These are phyloP conservation scores for Heritiera littoralis DNA, from an alignment of 345 rosid genomes.

Conservation along the genomic window DNA sequence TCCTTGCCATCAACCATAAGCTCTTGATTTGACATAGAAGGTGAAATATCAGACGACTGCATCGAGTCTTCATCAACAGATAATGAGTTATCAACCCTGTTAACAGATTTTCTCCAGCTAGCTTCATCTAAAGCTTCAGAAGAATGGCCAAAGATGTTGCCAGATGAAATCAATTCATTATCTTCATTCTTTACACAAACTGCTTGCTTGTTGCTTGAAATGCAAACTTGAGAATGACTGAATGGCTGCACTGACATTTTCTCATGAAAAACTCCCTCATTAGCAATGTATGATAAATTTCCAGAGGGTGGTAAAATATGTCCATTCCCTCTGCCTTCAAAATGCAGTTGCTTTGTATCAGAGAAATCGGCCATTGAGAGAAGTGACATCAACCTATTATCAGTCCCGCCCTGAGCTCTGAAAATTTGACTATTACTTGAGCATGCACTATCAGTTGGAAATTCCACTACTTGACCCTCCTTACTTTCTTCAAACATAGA, in stretches of 20 bases:
- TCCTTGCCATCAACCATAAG: slow-evolving; percentile 23
- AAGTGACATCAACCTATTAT: slow-evolving; percentile 37
- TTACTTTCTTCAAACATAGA: slow-evolving; percentile 42
- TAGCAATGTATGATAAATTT: slow-evolving; percentile 33
- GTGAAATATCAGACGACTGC: slow-evolving; percentile 30
- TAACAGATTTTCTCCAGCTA: slow-evolving; percentile 20
- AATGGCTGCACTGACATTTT: slow-evolving; percentile 29
- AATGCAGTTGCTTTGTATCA: slow-evolving; percentile 33
- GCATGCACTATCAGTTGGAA: slow-evolving; percentile 42
- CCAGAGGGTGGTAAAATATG: slow-evolving; percentile 33
- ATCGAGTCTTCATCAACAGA: slow-evolving; percentile 37
- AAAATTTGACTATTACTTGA: slow-evolving; percentile 33
- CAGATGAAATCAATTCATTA: slow-evolving; percentile 27
- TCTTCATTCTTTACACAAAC: slow-evolving; percentile 31
- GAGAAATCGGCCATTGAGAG: slow-evolving; percentile 34
- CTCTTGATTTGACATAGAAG: slow-evolving; percentile 25
- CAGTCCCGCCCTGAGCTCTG: slow-evolving; percentile 35
- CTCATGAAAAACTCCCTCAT: slow-evolving; percentile 30
- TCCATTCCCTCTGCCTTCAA: slow-evolving; percentile 36
- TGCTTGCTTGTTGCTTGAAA: slow-evolving; percentile 27
- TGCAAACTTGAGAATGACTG: slow-evolving; percentile 28
- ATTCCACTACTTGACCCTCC: slow-evolving; percentile 43
- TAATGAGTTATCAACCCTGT: slow-evolving; percentile 27
- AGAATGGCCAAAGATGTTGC: slow-evolving; percentile 32
- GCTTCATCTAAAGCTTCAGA: slow-evolving; percentile 30